Evolutionary conservation across 2,329 filamentous ascomycete species (phyloP), one percentile per base, ranked within the genome.

Genomic region (Aureobasidium sp.): DNA sequence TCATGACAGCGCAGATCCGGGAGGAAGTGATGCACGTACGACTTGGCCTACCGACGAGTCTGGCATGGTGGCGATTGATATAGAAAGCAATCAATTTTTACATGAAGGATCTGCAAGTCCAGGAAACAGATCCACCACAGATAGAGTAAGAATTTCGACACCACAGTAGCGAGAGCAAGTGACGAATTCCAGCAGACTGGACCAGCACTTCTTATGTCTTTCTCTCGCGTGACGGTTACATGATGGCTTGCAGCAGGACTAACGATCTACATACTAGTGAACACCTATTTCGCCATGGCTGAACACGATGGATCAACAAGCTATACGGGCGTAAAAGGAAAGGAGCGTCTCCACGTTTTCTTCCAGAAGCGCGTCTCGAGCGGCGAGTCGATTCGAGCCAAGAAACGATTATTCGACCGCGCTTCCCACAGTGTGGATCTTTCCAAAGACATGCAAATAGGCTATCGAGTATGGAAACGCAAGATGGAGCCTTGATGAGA

Each of bases 41-140:
- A 60, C 56, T n/a, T 60, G 56, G 22, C 56, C 56, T 12, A 60
- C 56, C 22, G 56, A 60, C 22, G 56, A 60, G 25, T 51, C 56
- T 39, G 56, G 56, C 56, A 60, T 60, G 42, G 41, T 7, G 27
- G 41, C 39, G 27, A 39, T 27, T 20, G 29, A 17, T 15, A 34
- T 34, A 11, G 15, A n/a, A 48, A 29, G 15, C 27, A 56, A 56
- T 56, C 52, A 56, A 56, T 56, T 39, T 52, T 37, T 52, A 56
- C 52, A 56, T 56, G 37, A 55, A 44, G 22, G 45, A 48, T 34
- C 27, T n/a, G 29, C 48, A 5, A 37, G 11, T 12, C 11, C n/a
- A 42, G 5, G 7, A 17, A 25, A 25, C 11, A n/a, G 8, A 34
- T 34, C 31, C 31, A 34, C 47, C 27, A 51, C 17, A 51, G 25